Conservation (phyloP, 208 protist genomes). For the Crithidia acanthocephali region DNA sequence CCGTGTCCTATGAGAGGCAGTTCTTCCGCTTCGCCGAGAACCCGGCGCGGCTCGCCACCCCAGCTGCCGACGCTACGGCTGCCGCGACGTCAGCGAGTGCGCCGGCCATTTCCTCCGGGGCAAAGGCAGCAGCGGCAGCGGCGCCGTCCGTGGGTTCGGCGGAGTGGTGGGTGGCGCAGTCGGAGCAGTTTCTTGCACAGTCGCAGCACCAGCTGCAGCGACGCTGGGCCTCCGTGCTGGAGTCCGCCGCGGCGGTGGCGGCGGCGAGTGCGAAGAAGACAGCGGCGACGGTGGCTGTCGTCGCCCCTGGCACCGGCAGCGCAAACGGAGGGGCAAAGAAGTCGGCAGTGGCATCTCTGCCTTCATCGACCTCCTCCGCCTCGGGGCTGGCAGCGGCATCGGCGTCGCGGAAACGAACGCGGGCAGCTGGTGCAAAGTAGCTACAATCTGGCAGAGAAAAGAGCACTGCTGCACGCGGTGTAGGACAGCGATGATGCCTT, state of each 20-base stretch:
- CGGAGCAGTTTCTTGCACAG: slow-evolving; percentile 40
- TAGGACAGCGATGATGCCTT: too few species aligned
- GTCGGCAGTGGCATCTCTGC: not conserved
- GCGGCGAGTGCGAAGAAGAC: slow-evolving; percentile 10
- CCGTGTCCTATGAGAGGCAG: slow-evolving; percentile 73
- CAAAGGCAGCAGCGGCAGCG: not conserved
- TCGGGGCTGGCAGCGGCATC: not conserved
- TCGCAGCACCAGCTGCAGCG: slow-evolving; percentile 56
- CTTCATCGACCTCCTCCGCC: not conserved
- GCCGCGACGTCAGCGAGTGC: not conserved
- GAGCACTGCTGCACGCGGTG: too few species aligned
- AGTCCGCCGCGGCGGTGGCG: slow-evolving; percentile 30
- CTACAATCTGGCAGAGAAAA: not conserved
- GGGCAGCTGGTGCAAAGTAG: not conserved
- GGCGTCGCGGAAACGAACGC: slow-evolving; percentile 2
- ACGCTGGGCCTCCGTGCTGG: slow-evolving; percentile 63
- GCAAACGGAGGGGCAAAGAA: not conserved
- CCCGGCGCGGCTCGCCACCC: slow-evolving; percentile 12
- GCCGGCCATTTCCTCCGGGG: too few species aligned
- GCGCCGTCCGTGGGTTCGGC: slow-evolving; percentile 16
- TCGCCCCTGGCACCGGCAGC: not conserved
- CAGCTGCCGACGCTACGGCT: not conserved
- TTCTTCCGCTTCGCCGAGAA: slow-evolving; percentile 82
- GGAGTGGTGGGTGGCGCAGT: slow-evolving; percentile 65
- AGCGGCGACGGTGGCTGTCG: not conserved